Evolutionary conservation across 2,329 filamentous ascomycete species (phyloP).

Genomic region (Trichophyton simii): DNA sequence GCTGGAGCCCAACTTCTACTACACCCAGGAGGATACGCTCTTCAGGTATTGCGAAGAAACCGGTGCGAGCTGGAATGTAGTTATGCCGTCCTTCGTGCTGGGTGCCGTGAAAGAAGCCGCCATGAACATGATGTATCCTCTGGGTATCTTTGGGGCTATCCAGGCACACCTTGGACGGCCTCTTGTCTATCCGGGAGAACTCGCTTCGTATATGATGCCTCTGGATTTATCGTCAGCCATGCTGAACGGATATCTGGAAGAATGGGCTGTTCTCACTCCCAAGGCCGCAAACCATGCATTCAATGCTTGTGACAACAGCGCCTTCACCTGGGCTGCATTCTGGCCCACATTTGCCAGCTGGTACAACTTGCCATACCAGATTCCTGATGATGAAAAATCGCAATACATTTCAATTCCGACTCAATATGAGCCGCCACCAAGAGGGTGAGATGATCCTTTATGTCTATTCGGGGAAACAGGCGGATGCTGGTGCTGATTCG

Average conservation of each 20-base stretch:
- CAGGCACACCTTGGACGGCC: slow-evolving; percentile 15
- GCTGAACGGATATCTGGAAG: slow-evolving; percentile 18
- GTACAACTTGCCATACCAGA: slow-evolving; percentile 17
- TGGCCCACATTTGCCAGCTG: slow-evolving; percentile 19
- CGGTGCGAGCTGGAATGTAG: slow-evolving; percentile 17
- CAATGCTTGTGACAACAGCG: slow-evolving; percentile 19
- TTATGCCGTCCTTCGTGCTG: slow-evolving; percentile 17
- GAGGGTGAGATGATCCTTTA: slow-evolving; percentile 12
- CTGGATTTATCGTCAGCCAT: slow-evolving; percentile 15
- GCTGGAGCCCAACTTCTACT: slow-evolving; percentile 21
- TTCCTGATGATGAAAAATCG: slow-evolving; percentile 10
- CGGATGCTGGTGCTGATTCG: neutral
- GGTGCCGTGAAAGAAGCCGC: slow-evolving; percentile 18
- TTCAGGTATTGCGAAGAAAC: slow-evolving; percentile 16
- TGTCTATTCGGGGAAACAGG: neutral
- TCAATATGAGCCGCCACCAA: slow-evolving; percentile 11
- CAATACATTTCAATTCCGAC: slow-evolving; percentile 9
- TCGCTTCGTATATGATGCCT: slow-evolving; percentile 14
- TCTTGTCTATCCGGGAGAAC: slow-evolving; percentile 16
- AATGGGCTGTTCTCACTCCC: slow-evolving; percentile 20
- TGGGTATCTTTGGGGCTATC: slow-evolving; percentile 18
- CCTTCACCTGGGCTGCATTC: slow-evolving; percentile 18
- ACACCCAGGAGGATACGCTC: slow-evolving; percentile 18
- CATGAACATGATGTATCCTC: slow-evolving; percentile 17
- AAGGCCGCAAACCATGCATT: slow-evolving; percentile 18